These are phyloP conservation scores for Hansenula anomala DNA, from an alignment of 1,139 yeast species.

Conservation along the genomic window DNA sequence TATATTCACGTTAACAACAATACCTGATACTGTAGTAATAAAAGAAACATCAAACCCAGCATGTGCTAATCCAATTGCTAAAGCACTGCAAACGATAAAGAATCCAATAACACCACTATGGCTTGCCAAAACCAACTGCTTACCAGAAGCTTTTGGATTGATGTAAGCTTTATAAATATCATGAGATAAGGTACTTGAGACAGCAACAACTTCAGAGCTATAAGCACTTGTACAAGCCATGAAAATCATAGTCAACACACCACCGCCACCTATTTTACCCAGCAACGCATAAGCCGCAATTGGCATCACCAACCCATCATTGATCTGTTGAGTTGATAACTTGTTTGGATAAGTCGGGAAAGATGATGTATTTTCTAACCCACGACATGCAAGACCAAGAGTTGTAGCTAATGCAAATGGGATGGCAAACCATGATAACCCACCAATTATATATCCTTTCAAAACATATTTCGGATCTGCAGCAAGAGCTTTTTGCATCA, in stretches of 20 bases:
- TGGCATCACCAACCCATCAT: slow-evolving; percentile 22
- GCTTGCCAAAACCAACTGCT: slow-evolving; percentile 26
- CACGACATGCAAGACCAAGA: slow-evolving; percentile 31
- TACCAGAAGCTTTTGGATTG: slow-evolving; percentile 30
- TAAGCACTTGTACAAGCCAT: slow-evolving; percentile 34
- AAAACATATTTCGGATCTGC: slow-evolving; percentile 30
- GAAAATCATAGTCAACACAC: slow-evolving; percentile 30
- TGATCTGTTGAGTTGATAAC: slow-evolving; percentile 11
- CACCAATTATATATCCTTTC: slow-evolving; percentile 33
- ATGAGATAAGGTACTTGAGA: slow-evolving; percentile 30
- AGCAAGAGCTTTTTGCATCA: slow-evolving; percentile 33
- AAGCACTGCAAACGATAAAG: slow-evolving; percentile 26
- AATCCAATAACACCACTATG: slow-evolving; percentile 25
- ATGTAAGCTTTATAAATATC: slow-evolving; percentile 30
- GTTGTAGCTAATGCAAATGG: slow-evolving; percentile 34
- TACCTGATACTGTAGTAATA: slow-evolving; percentile 34
- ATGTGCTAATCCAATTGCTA: slow-evolving; percentile 30
- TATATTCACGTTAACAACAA: slow-evolving; percentile 31
- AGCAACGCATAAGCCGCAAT: slow-evolving; percentile 26
- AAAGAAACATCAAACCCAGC: slow-evolving; percentile 28
- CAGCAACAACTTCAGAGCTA: slow-evolving; percentile 32
- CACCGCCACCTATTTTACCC: slow-evolving; percentile 31
- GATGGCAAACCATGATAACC: slow-evolving; percentile 33
- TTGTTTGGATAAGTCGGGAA: slow-evolving; percentile 28
- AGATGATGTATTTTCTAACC: slow-evolving; percentile 24